Evolutionary conservation across 768 basidiomycete genomes (phyloP).

Genomic region (Naganishia onofrii): DNA sequence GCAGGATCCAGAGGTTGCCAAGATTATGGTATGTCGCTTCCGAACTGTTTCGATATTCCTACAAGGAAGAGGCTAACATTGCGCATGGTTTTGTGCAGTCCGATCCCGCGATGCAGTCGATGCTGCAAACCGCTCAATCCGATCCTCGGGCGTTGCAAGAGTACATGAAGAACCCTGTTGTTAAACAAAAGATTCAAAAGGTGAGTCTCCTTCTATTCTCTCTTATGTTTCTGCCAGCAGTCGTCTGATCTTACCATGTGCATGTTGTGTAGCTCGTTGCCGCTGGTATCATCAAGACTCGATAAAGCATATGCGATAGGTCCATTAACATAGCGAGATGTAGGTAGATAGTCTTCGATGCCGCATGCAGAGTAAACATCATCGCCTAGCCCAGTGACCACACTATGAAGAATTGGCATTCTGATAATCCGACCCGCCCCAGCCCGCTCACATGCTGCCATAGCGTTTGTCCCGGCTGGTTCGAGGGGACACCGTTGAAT

Average conservation of each 20-base stretch:
- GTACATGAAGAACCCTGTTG: slow-evolving; percentile 82
- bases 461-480: no score
- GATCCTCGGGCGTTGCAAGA: slow-evolving; percentile 87
- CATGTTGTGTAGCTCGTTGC: slow-evolving; percentile 61
- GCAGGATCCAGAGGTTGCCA: slow-evolving; percentile 88
- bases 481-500: no score
- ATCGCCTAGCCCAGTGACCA: no score
- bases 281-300: slow-evolving; percentile 86
- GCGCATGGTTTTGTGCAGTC: slow-evolving; percentile 35
- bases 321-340: not conserved
- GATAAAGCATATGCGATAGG: slow-evolving; percentile 31
- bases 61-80: not conserved
- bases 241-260: not conserved
- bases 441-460: no score
- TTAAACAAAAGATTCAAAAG: slow-evolving; percentile 79
- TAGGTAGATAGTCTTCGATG: not conserved
- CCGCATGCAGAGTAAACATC: slow-evolving; percentile 10
- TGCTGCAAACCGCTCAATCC: slow-evolving; percentile 86
- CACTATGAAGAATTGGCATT: no score
- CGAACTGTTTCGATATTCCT: not conserved
- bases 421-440: no score
- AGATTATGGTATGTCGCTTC: slow-evolving; percentile 42
- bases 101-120: slow-evolving; percentile 86
- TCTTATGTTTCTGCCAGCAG: not conserved
- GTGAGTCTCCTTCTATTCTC: slow-evolving; percentile 16